Evolutionary conservation across 805 yeast genomes (phyloP), one percentile per base, ranked within the genome.

Genomic region (Candida railenensis): DNA sequence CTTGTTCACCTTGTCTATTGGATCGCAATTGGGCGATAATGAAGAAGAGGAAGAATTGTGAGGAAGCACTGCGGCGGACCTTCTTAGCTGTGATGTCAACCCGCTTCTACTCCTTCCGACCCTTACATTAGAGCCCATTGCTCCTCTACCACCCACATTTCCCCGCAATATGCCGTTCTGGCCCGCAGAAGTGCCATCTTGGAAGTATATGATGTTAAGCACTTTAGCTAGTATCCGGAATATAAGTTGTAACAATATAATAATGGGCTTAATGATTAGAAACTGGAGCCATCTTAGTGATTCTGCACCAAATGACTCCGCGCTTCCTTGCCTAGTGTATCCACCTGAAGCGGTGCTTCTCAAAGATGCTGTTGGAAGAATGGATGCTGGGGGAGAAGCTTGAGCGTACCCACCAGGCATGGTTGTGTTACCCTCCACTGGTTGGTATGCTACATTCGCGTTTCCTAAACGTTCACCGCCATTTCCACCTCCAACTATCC

Each of bases 1-100:
- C 48, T 73, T 67, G 44, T 75, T 69, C 1, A 81, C 86, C 37
- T 74, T 68, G 45, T 77, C 77, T 16, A 75, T 70, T 1, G 88
- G 84, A 55, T 81, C 81, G 30, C 49, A 43, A 9, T 47, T 33
- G 3, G 53, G 46, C 8, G 49, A 53, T 32, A 49, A 50, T 43
- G 43, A 55, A 25, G 48, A 45, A 11, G 53, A 48, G 20, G 55
- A n/a, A 37, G 15, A 37, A 18, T 11, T n/a, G 15, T 22, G 22
- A 11, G 30, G 30, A 25, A 25, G 30, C 4, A 9, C 22, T 4
- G 39, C 12, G 14, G 39, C 39, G 8, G 39, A 36, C 36, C 36
- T 12, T 14, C 36, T 12, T 11, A 25, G 11, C 9, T 11, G 14
- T 4, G 22, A 18, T 12, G 14, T 36, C 22, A 16, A 11, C 21